phyloP scores from a whole-genome alignment of 2,329 filamentous ascomycete genomes.

The Colletotrichum sp. region DNA sequence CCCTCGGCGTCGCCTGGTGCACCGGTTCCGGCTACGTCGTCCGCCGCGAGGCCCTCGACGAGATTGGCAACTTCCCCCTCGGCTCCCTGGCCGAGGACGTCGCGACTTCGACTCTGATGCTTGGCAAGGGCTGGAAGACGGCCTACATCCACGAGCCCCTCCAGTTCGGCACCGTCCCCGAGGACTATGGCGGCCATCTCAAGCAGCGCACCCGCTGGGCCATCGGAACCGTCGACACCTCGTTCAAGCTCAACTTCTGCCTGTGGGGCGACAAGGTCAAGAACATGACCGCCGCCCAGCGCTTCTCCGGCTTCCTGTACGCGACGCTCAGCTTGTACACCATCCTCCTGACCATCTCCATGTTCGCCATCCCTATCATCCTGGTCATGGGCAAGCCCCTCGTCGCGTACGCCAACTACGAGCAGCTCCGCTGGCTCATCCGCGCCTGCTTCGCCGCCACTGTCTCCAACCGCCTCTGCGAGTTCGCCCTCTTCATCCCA shows the following conservation, averaged over 20 bases:
- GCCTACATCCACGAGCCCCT: conserved; percentile 64
- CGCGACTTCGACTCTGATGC: conserved; percentile 61
- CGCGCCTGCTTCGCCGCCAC: conserved; percentile 58
- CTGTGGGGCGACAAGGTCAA: conserved; percentile 58
- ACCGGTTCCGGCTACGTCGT: conserved; percentile 68
- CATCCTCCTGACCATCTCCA: conserved; percentile 56
- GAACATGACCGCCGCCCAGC: conserved; percentile 60
- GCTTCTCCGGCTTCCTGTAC: conserved; percentile 64
- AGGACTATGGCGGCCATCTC: conserved; percentile 59
- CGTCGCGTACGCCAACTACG: conserved; percentile 57
- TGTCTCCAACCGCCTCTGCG: conserved; percentile 58
- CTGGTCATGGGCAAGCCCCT: conserved; percentile 61
- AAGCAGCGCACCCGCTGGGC: conserved; percentile 64
- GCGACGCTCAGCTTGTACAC: conserved; percentile 61
- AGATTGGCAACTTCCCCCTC: conserved; percentile 67
- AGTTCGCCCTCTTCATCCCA: conserved; percentile 63
- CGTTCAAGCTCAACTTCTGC: conserved; percentile 65
- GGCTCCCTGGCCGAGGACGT: conserved; percentile 67
- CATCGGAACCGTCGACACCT: conserved; percentile 62
- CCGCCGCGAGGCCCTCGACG: conserved; percentile 63
- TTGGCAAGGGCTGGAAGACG: conserved; percentile 67
- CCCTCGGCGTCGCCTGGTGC: conserved; percentile 65
- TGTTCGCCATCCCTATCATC: conserved; percentile 65
- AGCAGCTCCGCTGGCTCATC: conserved; percentile 64
- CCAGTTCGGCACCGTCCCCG: conserved; percentile 65